Percentiles rank a stretch among this genome's conserved stretches.
Evolutionary conservation across 495 filamentous ascomycete species (phyloP).

Genomic region (Neurospora sp.): DNA sequence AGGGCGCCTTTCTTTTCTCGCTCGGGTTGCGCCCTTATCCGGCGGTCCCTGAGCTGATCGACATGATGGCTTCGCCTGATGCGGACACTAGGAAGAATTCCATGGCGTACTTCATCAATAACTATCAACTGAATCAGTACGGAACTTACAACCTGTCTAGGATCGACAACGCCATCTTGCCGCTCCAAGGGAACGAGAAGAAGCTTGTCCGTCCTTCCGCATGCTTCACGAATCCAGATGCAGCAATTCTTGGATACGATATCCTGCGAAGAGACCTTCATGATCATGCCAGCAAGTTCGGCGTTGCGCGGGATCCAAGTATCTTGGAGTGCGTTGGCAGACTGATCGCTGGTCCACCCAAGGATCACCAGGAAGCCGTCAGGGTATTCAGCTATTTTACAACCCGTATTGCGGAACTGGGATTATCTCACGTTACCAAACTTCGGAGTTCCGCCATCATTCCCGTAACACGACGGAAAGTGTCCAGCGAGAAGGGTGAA

Average conservation of each 20-base stretch:
- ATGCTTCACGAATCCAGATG: slow-evolving; percentile 72
- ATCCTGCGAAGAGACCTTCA: slow-evolving; percentile 66
- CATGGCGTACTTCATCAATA: slow-evolving; percentile 73
- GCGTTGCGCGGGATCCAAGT: slow-evolving; percentile 68
- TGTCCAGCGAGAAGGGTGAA: slow-evolving; percentile 5
- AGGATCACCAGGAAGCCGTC: slow-evolving; percentile 50
- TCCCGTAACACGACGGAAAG: slow-evolving; percentile 45
- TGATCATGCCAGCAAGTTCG: slow-evolving; percentile 67
- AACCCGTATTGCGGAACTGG: slow-evolving; percentile 62
- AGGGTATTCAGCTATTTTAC: slow-evolving; percentile 73
- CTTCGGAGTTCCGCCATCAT: slow-evolving; percentile 58
- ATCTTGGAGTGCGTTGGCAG: slow-evolving; percentile 62
- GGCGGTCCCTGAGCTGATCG: slow-evolving; percentile 55
- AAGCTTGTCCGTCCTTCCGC: slow-evolving; percentile 57
- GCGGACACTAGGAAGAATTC: slow-evolving; percentile 47
- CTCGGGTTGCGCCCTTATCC: slow-evolving; percentile 67
- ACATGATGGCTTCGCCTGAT: slow-evolving; percentile 64
- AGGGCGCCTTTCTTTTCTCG: slow-evolving; percentile 59
- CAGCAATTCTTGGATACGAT: slow-evolving; percentile 66
- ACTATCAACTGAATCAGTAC: slow-evolving; percentile 71
- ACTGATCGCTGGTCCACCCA: slow-evolving; percentile 61
- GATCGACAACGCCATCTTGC: slow-evolving; percentile 57
- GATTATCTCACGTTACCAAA: slow-evolving; percentile 43
- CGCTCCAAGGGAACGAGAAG: slow-evolving; percentile 53
- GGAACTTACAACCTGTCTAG: slow-evolving; percentile 43